Conservation (phyloP, 371 early-diverging fungal species). For the Mucor plumbeus region DNA sequence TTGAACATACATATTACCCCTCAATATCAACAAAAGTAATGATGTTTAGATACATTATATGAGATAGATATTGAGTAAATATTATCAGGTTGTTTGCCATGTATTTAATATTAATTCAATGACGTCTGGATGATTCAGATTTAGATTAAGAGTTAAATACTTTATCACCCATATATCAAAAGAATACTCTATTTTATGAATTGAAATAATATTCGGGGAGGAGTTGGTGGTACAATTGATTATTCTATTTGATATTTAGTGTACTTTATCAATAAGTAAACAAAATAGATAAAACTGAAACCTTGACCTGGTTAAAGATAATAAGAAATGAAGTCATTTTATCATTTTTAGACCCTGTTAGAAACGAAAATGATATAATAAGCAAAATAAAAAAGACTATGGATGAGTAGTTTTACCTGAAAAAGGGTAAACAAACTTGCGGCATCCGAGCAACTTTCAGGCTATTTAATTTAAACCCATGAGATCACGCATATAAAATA, state of each 20-base stretch:
- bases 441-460: conserved; percentile 1
- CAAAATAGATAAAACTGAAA: not conserved
- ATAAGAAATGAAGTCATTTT: not conserved
- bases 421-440: conserved; percentile 15
- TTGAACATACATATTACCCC: no score
- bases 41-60: no score
- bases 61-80: no score
- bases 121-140: no score
- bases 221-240: not conserved
- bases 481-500: not conserved
- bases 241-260: not conserved
- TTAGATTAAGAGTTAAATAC: no score
- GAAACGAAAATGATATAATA: not conserved
- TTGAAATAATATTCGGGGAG: no score
- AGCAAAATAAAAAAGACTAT: not conserved
- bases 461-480: conserved; percentile 11
- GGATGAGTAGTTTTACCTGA: not conserved
- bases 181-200: no score
- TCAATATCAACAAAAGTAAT: no score
- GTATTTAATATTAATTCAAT: no score
- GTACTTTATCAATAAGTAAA: not conserved
- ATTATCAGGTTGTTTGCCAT: no score
- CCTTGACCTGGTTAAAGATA: not conserved
- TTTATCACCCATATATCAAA: no score
- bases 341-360: not conserved